Base-by-base conservation (phyloP, 2,329 filamentous ascomycete genomes). In the Alternaria burnsii region DNA sequence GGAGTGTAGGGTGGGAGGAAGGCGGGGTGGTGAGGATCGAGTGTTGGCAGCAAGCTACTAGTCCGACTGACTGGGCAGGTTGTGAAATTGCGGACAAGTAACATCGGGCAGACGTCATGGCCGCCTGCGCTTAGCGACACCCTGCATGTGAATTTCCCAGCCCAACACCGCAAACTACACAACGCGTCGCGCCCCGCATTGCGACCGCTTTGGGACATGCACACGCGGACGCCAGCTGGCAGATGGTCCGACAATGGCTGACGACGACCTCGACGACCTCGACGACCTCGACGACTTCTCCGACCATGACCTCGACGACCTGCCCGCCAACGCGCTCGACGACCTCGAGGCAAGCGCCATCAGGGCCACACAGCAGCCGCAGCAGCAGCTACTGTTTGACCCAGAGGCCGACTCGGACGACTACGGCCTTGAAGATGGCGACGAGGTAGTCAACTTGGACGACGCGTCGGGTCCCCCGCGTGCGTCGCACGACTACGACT, bases 261-360 rank as follows among this genome's bases (percentile, higher is more conserved):
- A 82, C 62, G 79, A 82, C 64, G 81, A 84, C 59, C 82, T 81
- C 60, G 80, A 79, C 71, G 80, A 79, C 71, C 80, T 77, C 73
- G 75, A 80, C 65, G 81, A 79, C 69, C 72, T 84, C 54, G 80
- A 82, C 66, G 75, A 76, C 62, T 74, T 84, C 24, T 26, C 24
- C 7, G 24, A 26, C 24, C 7, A 80, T 66, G 81, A 79, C 69
- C 72, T 84, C 55, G 80, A 82, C 66, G 75, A 76, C 62, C 74
- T 84, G 46, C 80, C 82, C 34, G 75, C 77, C 52, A 79, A 81
- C 64, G 76, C 81, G 26, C 74, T 84, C 36, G 73, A 78, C 38
- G 75, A 82, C 58, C 77, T 84, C 24, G 82, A 84, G 69, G 74
- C 77, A 42, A 76, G 73, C 46, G 83, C 82, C 54, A 62, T 80